phyloP scores from a whole-genome alignment of 176 grass and related monocot genomes.

The Oryza officinalis region DNA sequence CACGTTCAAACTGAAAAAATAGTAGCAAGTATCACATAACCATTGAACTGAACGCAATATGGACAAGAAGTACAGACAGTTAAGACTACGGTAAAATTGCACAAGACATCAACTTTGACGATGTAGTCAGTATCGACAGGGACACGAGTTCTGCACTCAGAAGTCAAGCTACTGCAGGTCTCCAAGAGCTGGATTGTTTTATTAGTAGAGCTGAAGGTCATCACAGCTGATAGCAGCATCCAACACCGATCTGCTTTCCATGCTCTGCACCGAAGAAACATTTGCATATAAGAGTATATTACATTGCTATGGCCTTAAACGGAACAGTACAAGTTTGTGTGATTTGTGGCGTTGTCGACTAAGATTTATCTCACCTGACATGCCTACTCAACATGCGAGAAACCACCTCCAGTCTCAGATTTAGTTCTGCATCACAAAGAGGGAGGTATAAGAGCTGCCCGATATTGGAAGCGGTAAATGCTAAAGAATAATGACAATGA shows the following conservation, averaged over 20 bases:
- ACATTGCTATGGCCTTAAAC: neutral
- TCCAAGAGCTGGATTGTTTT: constrained; percentile 19
- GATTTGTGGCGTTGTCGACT: neutral
- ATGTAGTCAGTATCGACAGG: constrained; percentile 1
- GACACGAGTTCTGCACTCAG: constrained; percentile 17
- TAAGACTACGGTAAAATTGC: neutral
- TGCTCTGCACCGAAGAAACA: constrained; percentile 18
- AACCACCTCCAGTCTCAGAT: constrained; percentile 61
- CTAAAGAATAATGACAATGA: neutral
- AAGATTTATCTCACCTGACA: constrained; percentile 35
- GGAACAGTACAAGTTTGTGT: neutral
- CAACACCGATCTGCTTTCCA: constrained; percentile 8
- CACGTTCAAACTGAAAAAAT: neutral
- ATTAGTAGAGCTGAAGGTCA: constrained; percentile 22
- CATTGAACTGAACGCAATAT: neutral
- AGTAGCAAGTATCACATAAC: neutral
- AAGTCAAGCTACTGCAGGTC: constrained; percentile 15
- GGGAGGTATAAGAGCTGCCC: neutral
- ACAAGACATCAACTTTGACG: neutral
- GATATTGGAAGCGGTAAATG: neutral
- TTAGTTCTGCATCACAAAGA: constrained; percentile 56
- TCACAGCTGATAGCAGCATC: neutral
- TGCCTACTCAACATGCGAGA: constrained; percentile 77
- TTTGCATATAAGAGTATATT: neutral
- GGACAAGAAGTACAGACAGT: neutral